phyloP scores from a whole-genome alignment of 78 protist species.

The Chrysochromulina parva region DNA sequence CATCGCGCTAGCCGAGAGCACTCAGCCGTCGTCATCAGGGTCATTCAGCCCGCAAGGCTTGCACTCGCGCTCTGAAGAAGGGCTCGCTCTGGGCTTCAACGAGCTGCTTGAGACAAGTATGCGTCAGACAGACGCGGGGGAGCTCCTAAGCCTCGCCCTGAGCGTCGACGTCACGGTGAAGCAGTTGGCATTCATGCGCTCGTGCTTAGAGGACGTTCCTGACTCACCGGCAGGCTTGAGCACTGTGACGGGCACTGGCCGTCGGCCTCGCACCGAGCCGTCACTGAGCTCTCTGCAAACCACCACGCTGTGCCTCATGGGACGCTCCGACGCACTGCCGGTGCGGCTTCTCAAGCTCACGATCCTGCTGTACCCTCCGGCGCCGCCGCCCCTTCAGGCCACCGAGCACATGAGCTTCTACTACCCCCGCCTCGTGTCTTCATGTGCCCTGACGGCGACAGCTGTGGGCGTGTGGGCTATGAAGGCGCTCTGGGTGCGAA shows the following conservation, averaged over 20 bases:
- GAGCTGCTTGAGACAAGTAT: background rate
- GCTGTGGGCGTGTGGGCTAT: no score
- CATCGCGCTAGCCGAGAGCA: no score
- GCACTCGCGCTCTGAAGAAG: background rate
- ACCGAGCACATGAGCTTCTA: background rate
- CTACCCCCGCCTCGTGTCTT: background rate
- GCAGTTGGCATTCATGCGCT: background rate
- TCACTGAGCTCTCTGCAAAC: background rate
- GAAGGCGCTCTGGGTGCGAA: no score
- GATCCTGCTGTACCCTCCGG: background rate
- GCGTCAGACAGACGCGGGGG: background rate
- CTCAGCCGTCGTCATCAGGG: no score
- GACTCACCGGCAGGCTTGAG: no score
- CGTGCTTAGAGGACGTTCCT: background rate
- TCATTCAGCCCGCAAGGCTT: no score
- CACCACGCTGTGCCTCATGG: background rate
- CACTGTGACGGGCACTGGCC: no score
- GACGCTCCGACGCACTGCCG: background rate
- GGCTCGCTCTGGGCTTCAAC: background rate
- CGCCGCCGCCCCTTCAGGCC: background rate
- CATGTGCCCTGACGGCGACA: background rate
- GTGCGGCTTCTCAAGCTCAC: background rate
- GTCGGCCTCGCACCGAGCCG: no score
- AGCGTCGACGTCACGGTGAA: background rate
- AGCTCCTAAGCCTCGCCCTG: background rate